phyloP scores from a whole-genome alignment of 805 yeast genomes.

The Maudiozyma barnettii region DNA sequence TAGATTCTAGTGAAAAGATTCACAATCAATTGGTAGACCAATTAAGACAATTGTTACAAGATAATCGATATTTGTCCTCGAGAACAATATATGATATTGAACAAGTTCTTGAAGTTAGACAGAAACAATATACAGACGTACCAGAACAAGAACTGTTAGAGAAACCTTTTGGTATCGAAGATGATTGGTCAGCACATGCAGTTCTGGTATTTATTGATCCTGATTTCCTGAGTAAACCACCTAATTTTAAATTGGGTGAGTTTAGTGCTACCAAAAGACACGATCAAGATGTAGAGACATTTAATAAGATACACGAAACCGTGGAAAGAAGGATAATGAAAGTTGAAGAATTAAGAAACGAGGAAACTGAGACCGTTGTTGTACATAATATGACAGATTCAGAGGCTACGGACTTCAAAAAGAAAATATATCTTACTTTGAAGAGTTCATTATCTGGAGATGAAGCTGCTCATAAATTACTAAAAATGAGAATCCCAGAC shows the following conservation, averaged over 20 bases:
- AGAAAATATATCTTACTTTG: conserved; percentile 67
- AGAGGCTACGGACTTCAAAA: conserved; percentile 54
- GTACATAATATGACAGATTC: conserved; percentile 59
- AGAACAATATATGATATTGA: conserved; percentile 41
- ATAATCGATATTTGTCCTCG: conserved; percentile 32
- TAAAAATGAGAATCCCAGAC: conserved; percentile 38
- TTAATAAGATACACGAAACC: conserved; percentile 36
- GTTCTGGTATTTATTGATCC: conserved; percentile 4
- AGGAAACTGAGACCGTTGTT: not conserved
- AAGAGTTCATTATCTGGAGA: conserved; percentile 88
- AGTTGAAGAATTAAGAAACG: conserved; percentile 6
- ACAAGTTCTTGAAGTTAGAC: conserved; percentile 40
- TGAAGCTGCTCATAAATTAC: conserved; percentile 83
- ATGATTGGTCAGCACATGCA: not conserved
- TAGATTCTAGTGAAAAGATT: conserved; percentile 36
- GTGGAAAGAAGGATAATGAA: conserved; percentile 13
- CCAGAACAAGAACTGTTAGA: not conserved
- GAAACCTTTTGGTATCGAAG: not conserved
- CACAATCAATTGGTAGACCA: conserved; percentile 46
- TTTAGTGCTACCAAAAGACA: conserved; percentile 38
- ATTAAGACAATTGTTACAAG: conserved; percentile 51
- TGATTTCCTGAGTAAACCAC: not conserved
- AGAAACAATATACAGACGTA: not conserved
- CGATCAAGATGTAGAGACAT: conserved; percentile 41
- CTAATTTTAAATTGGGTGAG: conserved; percentile 37